Percentiles rank a stretch among this genome's conserved stretches.
phyloP scores from a whole-genome alignment of 768 basidiomycete species.

The Neoboletus magnificus region DNA sequence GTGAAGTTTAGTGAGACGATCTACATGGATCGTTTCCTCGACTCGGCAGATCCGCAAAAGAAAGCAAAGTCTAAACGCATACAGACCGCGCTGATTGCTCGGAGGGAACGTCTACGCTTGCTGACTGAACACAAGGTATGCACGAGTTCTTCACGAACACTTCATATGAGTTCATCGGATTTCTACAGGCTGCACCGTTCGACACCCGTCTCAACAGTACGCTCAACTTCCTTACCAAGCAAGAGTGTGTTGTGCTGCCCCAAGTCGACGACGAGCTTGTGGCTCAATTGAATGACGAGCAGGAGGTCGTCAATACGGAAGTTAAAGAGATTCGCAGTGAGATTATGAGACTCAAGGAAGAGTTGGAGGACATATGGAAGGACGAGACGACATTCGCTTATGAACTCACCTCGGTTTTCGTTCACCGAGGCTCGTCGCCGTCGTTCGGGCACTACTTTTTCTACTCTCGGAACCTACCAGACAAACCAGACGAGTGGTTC shows the following conservation, averaged over 20 bases:
- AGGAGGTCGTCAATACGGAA: conserved; percentile 48
- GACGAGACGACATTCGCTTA: conserved; percentile 68
- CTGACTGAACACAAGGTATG: conserved; percentile 72
- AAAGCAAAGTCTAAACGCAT: conserved; percentile 67
- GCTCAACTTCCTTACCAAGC: conserved; percentile 52
- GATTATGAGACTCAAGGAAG: conserved; percentile 55
- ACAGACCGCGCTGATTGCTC: conserved; percentile 59
- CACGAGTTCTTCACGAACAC: background rate
- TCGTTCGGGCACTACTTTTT: conserved; percentile 96
- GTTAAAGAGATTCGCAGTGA: conserved; percentile 52
- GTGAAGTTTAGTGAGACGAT: conserved; percentile 87
- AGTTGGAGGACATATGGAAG: conserved; percentile 74
- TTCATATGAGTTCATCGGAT: background rate
- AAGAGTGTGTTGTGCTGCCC: conserved; percentile 42
- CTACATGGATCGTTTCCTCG: conserved; percentile 89
- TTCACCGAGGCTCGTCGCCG: conserved; percentile 86
- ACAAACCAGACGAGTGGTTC: conserved; percentile 82
- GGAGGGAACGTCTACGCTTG: conserved; percentile 63
- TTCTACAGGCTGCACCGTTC: conserved; percentile 57
- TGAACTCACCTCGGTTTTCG: conserved; percentile 91
- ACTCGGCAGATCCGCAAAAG: conserved; percentile 68
- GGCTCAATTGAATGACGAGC: conserved; percentile 50
- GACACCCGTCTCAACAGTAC: conserved; percentile 53
- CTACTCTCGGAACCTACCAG: conserved; percentile 85
- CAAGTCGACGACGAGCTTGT: conserved; percentile 63